Percentiles rank a stretch among this genome's conserved stretches.
phyloP scores from a whole-genome alignment of 495 filamentous ascomycete genomes.

The Pseudoneurospora amorphoporcata region DNA sequence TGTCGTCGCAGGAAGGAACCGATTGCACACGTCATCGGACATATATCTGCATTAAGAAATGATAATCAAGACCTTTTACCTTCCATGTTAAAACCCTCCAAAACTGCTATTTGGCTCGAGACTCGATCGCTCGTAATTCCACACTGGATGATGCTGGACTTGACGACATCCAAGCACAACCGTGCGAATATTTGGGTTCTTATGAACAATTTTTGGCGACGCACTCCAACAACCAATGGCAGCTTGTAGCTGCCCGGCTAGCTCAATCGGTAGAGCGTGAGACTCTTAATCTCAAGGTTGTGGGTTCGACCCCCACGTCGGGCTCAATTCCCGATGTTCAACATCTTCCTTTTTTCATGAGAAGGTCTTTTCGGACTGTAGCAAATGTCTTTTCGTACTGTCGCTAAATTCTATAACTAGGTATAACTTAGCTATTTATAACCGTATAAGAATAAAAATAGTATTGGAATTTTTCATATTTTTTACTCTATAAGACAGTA shows the following conservation, averaged over 20 bases:
- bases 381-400: no score
- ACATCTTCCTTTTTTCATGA: background rate
- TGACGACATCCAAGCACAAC: background rate
- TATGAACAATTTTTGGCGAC: background rate
- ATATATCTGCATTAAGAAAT: background rate
- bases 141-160: background rate
- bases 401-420: no score
- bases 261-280: constrained; percentile 80
- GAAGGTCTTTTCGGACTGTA: no score
- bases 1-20: no score
- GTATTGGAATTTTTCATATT: no score
- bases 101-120: background rate
- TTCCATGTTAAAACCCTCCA: background rate
- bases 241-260: constrained; percentile 36
- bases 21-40: background rate
- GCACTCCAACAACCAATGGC: background rate
- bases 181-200: background rate
- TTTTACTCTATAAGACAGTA: no score
- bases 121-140: no score
- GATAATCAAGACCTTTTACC: background rate
- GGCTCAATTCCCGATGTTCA: background rate
- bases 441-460: no score
- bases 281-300: constrained; percentile 48
- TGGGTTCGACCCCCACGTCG: background rate
- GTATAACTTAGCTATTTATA: no score